Evolutionary conservation across 169 alveolate genomes (phyloP), one percentile per base, ranked within the genome.

Genomic region (Cyclospora cayetanensis): DNA sequence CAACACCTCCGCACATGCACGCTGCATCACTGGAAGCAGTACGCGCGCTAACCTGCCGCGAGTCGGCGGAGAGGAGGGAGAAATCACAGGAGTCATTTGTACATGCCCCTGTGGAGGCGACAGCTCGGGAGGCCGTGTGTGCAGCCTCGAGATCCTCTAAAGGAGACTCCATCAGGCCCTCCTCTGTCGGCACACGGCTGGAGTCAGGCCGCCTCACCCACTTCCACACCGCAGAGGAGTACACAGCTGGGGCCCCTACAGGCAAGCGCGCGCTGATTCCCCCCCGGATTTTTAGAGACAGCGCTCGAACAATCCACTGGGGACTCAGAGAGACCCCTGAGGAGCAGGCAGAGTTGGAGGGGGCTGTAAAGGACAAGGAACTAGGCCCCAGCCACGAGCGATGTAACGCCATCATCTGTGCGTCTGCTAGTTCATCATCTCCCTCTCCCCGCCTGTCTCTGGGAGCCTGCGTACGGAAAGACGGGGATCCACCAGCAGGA

Each of bases 231-330:
- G 88, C n/a, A 9, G 88, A 50, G 20, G 88, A 43, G 72, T 77
- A 77, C 2, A 70, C 3, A 1, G 88, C 5, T 4, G 88, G 88
- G 42, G 70, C 88, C 72, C 88, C 88, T 25, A 77, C 42, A 2
- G 88, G 88, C 50, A 77, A 50, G n/a, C 88, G 88, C 66, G 42
- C n/a, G 43, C 88, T 77, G 72, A 77, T 31, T 7, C 88, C 88
- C 18, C 88, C 70, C 15, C 88, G 70, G 34, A 77, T 77, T 20
- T 77, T 77, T 1, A 55, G 72, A 9, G 66, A 46, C 4, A 77
- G 52, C 1, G 70, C 35, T 3, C 18, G 15, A n/a, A 77, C 72
- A 5, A 12, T 31, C 88, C 88, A 77, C 1, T 1, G 18, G 31
- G 34, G 18, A 31, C 31, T 60, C 72, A 60, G 72, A 12, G 72